Evolutionary conservation across 1,139 yeast species (phyloP).

Genomic region (Nadsonia starkeyi-henricii): DNA sequence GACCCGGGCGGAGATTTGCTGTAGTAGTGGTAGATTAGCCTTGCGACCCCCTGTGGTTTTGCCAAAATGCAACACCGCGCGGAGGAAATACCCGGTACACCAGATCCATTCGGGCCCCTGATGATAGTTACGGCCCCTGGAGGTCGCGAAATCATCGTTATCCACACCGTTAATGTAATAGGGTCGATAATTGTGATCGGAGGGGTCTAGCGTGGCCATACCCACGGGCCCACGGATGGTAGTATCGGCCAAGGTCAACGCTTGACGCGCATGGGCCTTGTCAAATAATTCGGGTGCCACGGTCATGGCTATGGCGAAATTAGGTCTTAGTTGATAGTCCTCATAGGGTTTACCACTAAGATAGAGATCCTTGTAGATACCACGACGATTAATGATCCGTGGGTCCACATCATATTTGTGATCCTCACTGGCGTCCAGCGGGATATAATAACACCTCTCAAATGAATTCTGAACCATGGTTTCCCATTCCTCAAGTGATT

Average conservation of each 20-base stretch:
- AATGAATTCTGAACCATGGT: slow-evolving; percentile 51
- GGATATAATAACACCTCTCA: slow-evolving; percentile 67
- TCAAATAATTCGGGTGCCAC: slow-evolving; percentile 89
- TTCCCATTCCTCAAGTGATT: slow-evolving; percentile 58
- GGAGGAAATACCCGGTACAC: slow-evolving; percentile 73
- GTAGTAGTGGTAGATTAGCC: slow-evolving; percentile 17
- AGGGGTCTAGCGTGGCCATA: slow-evolving; percentile 82
- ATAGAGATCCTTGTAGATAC: slow-evolving; percentile 82
- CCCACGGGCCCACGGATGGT: slow-evolving; percentile 81
- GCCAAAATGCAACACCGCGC: slow-evolving; percentile 54
- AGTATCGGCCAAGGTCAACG: slow-evolving; percentile 58
- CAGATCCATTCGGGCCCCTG: slow-evolving; percentile 99
- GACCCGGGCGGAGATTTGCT: slow-evolving; percentile 37
- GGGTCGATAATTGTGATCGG: slow-evolving; percentile 84
- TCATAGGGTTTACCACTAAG: slow-evolving; percentile 75
- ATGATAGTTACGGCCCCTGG: slow-evolving; percentile 93
- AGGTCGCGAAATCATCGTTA: slow-evolving; percentile 73
- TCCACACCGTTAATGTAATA: slow-evolving; percentile 73
- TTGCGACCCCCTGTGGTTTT: slow-evolving; percentile 9
- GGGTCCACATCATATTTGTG: slow-evolving; percentile 45
- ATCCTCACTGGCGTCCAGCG: slow-evolving; percentile 49
- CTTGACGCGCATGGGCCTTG: slow-evolving; percentile 41
- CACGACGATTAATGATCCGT: slow-evolving; percentile 67
- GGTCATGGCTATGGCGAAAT: slow-evolving; percentile 81
- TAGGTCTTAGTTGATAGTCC: slow-evolving; percentile 87